Conservation (phyloP, 2,329 filamentous ascomycete species). For the Cyphellophora europaea region DNA sequence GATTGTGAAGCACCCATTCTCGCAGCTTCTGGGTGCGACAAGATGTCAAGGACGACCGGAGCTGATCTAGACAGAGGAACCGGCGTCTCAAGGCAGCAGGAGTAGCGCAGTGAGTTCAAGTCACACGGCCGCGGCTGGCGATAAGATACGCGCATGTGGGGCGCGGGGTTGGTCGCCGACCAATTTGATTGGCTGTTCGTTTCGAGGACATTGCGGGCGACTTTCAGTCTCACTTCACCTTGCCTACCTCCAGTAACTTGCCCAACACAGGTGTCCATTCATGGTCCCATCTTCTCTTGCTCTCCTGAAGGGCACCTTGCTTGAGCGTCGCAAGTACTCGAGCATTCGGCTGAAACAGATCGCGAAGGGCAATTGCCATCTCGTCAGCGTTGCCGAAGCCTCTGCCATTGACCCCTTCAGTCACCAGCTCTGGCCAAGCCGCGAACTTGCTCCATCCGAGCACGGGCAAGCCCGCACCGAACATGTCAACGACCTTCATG, state of each 20-base stretch:
- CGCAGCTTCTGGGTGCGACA: not conserved
- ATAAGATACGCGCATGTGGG: too few relatives aligned
- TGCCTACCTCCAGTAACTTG: conserved; percentile 18
- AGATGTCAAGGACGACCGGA: too few relatives aligned
- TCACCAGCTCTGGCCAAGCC: conserved; percentile 84
- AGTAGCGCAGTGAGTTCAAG: too few relatives aligned
- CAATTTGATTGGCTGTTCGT: too few relatives aligned
- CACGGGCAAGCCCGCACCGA: conserved; percentile 85
- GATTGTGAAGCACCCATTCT: conserved; percentile 19
- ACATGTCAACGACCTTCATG: conserved; percentile 99
- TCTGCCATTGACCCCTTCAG: conserved; percentile 73
- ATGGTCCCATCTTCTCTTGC: conserved; percentile 72
- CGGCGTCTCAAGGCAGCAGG: too few relatives aligned
- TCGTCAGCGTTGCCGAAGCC: conserved; percentile 68
- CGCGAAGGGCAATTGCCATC: conserved; percentile 52
- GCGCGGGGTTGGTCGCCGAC: too few relatives aligned
- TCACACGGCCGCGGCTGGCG: too few relatives aligned
- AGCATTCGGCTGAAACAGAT: conserved; percentile 51
- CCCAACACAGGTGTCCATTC: conserved; percentile 85
- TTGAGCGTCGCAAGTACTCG: conserved; percentile 53
- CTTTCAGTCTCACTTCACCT: not conserved
- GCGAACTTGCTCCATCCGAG: conserved; percentile 77
- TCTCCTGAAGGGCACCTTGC: conserved; percentile 64
- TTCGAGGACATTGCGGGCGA: not conserved
- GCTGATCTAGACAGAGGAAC: too few relatives aligned